Evolutionary conservation across 2,329 filamentous ascomycete genomes (phyloP).

Genomic region (Neospermospora avenae): DNA sequence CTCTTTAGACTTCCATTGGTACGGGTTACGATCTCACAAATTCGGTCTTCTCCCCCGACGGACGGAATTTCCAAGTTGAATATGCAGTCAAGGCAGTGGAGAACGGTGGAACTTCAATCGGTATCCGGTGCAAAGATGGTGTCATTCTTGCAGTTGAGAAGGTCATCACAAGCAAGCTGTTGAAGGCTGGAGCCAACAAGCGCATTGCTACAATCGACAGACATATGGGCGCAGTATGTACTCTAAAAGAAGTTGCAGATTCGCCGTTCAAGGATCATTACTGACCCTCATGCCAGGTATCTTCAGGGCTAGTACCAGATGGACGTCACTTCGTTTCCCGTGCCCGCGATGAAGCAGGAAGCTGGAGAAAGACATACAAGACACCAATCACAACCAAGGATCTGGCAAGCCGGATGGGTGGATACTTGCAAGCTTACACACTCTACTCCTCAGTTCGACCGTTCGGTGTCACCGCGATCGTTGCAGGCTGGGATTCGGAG

Average conservation of each 20-base stretch:
- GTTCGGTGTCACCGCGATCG: slow-evolving; percentile 92
- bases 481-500: slow-evolving; percentile 91
- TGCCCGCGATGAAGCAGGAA: slow-evolving; percentile 87
- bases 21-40: slow-evolving; percentile 99
- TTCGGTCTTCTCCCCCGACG: slow-evolving; percentile 98
- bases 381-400: slow-evolving; percentile 85
- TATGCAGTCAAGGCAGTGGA: slow-evolving; percentile 98
- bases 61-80: slow-evolving; percentile 98
- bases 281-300: slow-evolving; percentile 61
- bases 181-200: slow-evolving; percentile 95
- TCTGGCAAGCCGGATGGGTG: slow-evolving; percentile 88
- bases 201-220: slow-evolving; percentile 92
- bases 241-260: not conserved
- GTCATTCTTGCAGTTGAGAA: slow-evolving; percentile 97
- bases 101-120: slow-evolving; percentile 93
- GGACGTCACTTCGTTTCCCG: slow-evolving; percentile 92
- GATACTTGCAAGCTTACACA: slow-evolving; percentile 95
- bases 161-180: slow-evolving; percentile 89
- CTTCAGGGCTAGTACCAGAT: slow-evolving; percentile 90
- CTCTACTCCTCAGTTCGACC: slow-evolving; percentile 95
- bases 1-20: slow-evolving; percentile 88
- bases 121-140: slow-evolving; percentile 95
- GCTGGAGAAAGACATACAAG: slow-evolving; percentile 93
- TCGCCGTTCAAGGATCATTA: not conserved
- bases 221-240: slow-evolving; percentile 84